phyloP scores from a whole-genome alignment of 139 green algal genomes.

The Ostreobium quekettii region DNA sequence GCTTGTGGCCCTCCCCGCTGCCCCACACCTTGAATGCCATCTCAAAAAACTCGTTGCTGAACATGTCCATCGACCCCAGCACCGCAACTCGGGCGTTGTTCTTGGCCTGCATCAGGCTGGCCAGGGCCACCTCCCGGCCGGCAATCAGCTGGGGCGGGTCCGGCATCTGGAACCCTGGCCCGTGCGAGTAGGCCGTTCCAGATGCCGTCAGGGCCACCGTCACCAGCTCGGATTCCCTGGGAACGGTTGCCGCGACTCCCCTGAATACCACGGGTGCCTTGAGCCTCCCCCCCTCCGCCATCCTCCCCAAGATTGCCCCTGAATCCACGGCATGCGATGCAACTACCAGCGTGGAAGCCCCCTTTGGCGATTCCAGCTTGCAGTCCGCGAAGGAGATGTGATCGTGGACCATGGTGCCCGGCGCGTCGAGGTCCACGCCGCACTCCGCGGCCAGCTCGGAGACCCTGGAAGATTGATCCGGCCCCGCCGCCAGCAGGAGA shows the following conservation, averaged over 20 bases:
- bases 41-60: conserved; percentile 55
- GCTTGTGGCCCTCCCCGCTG: background rate
- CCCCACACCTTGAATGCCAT: conserved; percentile 24
- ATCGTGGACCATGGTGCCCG: conserved; percentile 38
- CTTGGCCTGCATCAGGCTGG: conserved; percentile 60
- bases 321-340: too few relatives aligned
- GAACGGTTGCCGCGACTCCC: conserved; percentile 47
- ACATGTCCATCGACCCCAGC: conserved; percentile 68
- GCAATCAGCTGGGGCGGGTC: conserved; percentile 34
- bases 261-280: conserved; percentile 54
- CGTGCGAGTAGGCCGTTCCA: conserved; percentile 42
- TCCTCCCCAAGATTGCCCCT: too few relatives aligned
- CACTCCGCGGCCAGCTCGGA: conserved; percentile 46
- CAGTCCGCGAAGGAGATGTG: conserved; percentile 34
- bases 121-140: conserved; percentile 35
- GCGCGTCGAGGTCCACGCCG: conserved; percentile 67
- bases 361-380: too few relatives aligned
- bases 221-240: conserved; percentile 51
- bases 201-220: conserved; percentile 35
- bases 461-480: conserved; percentile 28
- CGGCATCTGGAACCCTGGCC: conserved; percentile 24
- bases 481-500: conserved; percentile 59
- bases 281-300: background rate
- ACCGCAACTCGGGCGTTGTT: conserved; percentile 82
- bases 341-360: too few relatives aligned